phyloP scores from a whole-genome alignment of 768 basidiomycete species.

The Ramaria rubella region DNA sequence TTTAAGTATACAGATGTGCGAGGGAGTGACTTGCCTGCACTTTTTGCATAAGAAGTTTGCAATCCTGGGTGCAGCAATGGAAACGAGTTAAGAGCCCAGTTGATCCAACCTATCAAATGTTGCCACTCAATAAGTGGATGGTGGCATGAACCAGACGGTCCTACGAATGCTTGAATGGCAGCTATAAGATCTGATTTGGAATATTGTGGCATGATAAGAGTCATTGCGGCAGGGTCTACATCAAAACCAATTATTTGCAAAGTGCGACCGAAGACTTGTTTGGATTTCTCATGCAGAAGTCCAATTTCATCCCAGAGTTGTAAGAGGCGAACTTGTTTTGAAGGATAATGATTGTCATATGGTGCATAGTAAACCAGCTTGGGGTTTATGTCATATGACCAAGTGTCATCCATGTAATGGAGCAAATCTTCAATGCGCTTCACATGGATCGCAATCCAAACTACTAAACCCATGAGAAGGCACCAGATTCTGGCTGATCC shows the following conservation, averaged over 20 bases:
- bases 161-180: too few species aligned
- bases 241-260: constrained; percentile 35
- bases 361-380: constrained; percentile 23
- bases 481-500: constrained; percentile 23
- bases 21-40: constrained; percentile 18
- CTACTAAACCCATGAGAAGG: constrained; percentile 27
- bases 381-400: too few species aligned
- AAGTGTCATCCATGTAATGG: too few species aligned
- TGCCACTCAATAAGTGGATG: too few species aligned
- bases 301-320: constrained; percentile 34
- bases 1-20: constrained; percentile 25
- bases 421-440: constrained; percentile 11
- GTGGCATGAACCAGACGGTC: too few species aligned
- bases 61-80: too few species aligned
- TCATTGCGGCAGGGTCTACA: too few species aligned
- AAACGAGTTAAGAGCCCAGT: too few species aligned
- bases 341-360: constrained; percentile 24
- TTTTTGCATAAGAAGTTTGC: constrained; percentile 37
- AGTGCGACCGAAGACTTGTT: constrained; percentile 30
- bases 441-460: constrained; percentile 30
- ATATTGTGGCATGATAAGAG: too few species aligned
- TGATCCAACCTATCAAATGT: too few species aligned
- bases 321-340: constrained; percentile 29
- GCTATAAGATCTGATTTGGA: too few species aligned
- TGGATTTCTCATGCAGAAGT: constrained; percentile 32